Evolutionary conservation across 2,329 filamentous ascomycete genomes (phyloP).

Genomic region (Xylariaceae sp.): DNA sequence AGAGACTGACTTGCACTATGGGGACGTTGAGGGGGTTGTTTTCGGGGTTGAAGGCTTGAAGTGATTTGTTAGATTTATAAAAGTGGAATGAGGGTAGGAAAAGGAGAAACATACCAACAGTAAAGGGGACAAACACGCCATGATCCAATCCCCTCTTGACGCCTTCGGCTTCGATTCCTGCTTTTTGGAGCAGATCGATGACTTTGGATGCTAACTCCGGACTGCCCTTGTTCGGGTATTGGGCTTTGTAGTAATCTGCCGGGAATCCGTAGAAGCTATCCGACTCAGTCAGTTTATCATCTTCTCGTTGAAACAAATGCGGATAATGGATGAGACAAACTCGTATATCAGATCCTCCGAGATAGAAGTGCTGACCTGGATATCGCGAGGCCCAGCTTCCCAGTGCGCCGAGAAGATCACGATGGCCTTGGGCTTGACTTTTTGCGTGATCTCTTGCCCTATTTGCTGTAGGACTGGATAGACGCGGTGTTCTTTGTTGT

Average conservation of each 20-base stretch:
- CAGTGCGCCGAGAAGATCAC: constrained; percentile 76
- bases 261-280: constrained; percentile 66
- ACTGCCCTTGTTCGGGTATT: constrained; percentile 60
- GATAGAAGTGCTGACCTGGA: constrained; percentile 62
- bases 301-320: no score
- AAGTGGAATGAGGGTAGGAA: not conserved
- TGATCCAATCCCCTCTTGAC: constrained; percentile 66
- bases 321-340: constrained; percentile 34
- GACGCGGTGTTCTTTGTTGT: constrained; percentile 62
- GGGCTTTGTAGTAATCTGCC: constrained; percentile 60
- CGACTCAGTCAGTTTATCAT: constrained; percentile 21
- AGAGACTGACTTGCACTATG: constrained; percentile 68
- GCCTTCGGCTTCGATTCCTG: constrained; percentile 55
- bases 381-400: constrained; percentile 52
- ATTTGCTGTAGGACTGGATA: constrained; percentile 59
- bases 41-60: constrained; percentile 53
- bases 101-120: constrained; percentile 33
- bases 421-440: constrained; percentile 65
- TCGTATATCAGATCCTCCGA: constrained; percentile 66
- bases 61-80: not conserved
- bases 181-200: constrained; percentile 47
- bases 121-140: constrained; percentile 68
- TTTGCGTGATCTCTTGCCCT: constrained; percentile 63
- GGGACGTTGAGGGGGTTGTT: constrained; percentile 60
- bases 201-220: constrained; percentile 55